Conservation (phyloP, 345 rosid species). For the Melaleuca quinquenervia region DNA sequence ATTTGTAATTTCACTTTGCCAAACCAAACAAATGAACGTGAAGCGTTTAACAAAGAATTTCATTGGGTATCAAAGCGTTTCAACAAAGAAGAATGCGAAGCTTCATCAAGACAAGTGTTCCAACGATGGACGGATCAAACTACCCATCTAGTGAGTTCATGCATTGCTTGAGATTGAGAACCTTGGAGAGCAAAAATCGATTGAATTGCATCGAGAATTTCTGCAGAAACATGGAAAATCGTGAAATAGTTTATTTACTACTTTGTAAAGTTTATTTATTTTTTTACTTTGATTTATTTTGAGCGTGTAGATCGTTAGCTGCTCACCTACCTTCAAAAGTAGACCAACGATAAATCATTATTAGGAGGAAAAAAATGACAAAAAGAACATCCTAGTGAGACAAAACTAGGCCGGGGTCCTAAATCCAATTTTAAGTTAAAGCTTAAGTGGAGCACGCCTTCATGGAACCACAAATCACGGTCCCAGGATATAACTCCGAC, state of each 20-base stretch:
- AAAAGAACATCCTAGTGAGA: not conserved
- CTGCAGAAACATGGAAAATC: not conserved
- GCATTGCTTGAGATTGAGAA: not conserved
- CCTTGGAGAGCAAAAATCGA: not conserved
- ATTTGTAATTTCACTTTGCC: no score
- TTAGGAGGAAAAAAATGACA: not conserved
- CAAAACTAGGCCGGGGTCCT: not conserved
- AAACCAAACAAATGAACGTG: no score
- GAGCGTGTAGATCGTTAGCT: not conserved
- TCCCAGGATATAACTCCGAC: not conserved
- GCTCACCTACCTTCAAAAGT: not conserved
- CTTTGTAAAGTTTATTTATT: not conserved
- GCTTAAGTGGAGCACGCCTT: not conserved
- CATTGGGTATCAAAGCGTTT: not conserved
- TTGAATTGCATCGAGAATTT: not conserved
- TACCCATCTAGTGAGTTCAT: not conserved
- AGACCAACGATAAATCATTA: not conserved
- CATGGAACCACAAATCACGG: not conserved
- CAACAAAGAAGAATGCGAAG: not conserved
- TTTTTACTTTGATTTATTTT: not conserved
- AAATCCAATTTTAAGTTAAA: not conserved
- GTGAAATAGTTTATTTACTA: not conserved
- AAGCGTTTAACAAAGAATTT: not conserved
- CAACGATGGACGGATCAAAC: not conserved
- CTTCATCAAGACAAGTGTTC: not conserved